A percentile compares a stretch with the other conserved stretches of the same genome.
Evolutionary conservation across 2,329 filamentous ascomycete genomes (phyloP).

Genomic region (Botryosphaeria dothidea): DNA sequence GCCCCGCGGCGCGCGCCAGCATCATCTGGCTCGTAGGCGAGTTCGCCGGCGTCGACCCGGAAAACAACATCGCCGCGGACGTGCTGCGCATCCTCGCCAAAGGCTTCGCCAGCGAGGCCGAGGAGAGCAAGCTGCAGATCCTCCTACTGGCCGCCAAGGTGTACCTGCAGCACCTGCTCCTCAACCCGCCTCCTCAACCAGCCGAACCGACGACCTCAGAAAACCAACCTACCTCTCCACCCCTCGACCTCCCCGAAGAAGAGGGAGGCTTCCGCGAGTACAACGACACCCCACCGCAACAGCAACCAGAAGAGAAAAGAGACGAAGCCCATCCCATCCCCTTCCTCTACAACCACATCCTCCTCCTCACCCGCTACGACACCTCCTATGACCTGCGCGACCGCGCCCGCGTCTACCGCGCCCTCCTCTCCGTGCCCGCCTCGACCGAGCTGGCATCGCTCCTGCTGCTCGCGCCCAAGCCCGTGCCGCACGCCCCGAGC

Average conservation of each 20-base stretch:
- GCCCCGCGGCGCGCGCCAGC: conserved; percentile 84
- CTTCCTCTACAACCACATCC: conserved; percentile 79
- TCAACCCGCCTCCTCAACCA: conserved; percentile 44
- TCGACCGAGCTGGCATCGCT: conserved; percentile 83
- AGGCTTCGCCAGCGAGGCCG: conserved; percentile 79
- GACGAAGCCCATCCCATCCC: conserved; percentile 64
- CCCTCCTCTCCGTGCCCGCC: conserved; percentile 73
- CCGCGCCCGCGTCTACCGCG: conserved; percentile 82
- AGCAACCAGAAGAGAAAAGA: conserved; percentile 16
- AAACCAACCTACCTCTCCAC: conserved; percentile 10
- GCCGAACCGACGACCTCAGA: background rate
- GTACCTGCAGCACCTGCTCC: conserved; percentile 84
- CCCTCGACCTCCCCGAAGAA: conserved; percentile 8
- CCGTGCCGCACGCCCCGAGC: conserved; percentile 84
- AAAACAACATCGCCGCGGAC: conserved; percentile 90
- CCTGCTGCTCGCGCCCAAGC: conserved; percentile 90
- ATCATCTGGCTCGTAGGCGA: conserved; percentile 98
- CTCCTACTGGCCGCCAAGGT: conserved; percentile 93
- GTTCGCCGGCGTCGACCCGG: conserved; percentile 76
- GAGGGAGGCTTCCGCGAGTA: conserved; percentile 23
- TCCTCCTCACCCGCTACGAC: conserved; percentile 87
- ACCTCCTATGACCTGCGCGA: conserved; percentile 94
- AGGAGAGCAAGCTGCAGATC: conserved; percentile 87
- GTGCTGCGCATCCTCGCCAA: conserved; percentile 86
- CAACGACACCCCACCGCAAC: conserved; percentile 27